Evolutionary conservation across 2,329 filamentous ascomycete genomes (phyloP).

Genomic region (Pleurostoma richardsiae): DNA sequence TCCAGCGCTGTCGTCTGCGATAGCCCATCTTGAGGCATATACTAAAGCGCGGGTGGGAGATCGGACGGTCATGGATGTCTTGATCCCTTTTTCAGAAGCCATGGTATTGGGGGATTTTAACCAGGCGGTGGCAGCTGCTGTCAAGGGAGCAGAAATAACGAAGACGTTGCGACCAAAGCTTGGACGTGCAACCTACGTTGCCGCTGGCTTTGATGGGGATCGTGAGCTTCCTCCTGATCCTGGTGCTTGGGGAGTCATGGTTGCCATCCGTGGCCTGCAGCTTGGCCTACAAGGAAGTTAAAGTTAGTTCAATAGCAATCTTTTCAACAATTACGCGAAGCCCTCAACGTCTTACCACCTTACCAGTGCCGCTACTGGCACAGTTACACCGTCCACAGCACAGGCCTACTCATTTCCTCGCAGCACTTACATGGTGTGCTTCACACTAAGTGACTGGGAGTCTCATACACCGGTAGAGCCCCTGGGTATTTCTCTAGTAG

Average conservation of each 20-base stretch:
- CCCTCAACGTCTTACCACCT: too few species aligned
- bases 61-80: slow-evolving; percentile 51
- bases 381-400: too few species aligned
- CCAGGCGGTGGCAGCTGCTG: slow-evolving; percentile 52
- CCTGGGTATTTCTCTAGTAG: too few species aligned
- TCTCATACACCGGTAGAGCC: too few species aligned
- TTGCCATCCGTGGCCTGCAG: slow-evolving; percentile 38
- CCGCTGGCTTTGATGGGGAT: slow-evolving; percentile 44
- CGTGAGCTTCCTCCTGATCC: slow-evolving; percentile 59
- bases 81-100: slow-evolving; percentile 47
- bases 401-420: too few species aligned
- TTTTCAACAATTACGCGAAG: too few species aligned
- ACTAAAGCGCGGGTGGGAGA: slow-evolving; percentile 52
- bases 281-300: slow-evolving; percentile 7
- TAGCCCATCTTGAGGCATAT: slow-evolving; percentile 43
- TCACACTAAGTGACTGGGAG: too few species aligned
- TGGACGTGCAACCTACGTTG: slow-evolving; percentile 65
- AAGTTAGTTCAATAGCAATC: neutral
- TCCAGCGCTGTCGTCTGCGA: slow-evolving; percentile 31
- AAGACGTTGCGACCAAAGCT: slow-evolving; percentile 60
- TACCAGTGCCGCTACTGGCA: too few species aligned
- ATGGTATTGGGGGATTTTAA: slow-evolving; percentile 43
- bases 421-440: too few species aligned
- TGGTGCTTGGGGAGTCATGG: slow-evolving; percentile 65
- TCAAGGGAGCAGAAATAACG: slow-evolving; percentile 56